phyloP scores from a whole-genome alignment of 768 basidiomycete genomes.

The Tylopilus plumbeoviolaceoides region DNA sequence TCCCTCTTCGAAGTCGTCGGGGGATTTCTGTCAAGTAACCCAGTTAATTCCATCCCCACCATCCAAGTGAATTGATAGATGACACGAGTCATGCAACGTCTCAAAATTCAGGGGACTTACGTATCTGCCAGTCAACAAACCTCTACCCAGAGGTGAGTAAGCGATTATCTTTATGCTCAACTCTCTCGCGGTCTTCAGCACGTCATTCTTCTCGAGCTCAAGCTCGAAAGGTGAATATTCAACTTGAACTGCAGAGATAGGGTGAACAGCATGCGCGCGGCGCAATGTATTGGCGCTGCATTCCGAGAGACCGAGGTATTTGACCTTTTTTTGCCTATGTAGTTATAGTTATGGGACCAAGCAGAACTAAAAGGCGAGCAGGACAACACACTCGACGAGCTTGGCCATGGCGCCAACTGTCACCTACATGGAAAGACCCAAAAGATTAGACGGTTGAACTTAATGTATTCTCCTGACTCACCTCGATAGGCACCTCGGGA shows the following conservation, averaged over 20 bases:
- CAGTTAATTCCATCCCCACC: background rate
- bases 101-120: slow-evolving; percentile 20
- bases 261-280: slow-evolving; percentile 48
- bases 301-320: slow-evolving; percentile 40
- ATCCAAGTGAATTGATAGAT: background rate
- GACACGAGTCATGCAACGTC: background rate
- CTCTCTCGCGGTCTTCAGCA: slow-evolving; percentile 25
- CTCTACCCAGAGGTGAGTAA: slow-evolving; percentile 51
- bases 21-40: slow-evolving; percentile 24
- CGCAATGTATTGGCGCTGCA: slow-evolving; percentile 43
- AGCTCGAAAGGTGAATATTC: slow-evolving; percentile 51
- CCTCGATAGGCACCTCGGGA: slow-evolving; percentile 1
- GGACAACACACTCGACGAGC: slow-evolving; percentile 41
- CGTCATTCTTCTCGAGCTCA: slow-evolving; percentile 32
- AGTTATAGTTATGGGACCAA: slow-evolving; percentile 2
- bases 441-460: background rate
- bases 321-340: slow-evolving; percentile 34
- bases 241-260: slow-evolving; percentile 46
- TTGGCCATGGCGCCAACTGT: slow-evolving; percentile 49
- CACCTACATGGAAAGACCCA: slow-evolving; percentile 16
- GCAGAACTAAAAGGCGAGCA: background rate
- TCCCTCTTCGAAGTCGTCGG: slow-evolving; percentile 27
- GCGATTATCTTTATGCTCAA: slow-evolving; percentile 47
- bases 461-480: background rate
- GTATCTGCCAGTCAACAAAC: slow-evolving; percentile 45